These are phyloP conservation scores for Oidiodendron maius DNA, from an alignment of 495 filamentous ascomycete species.

Conservation along the genomic window DNA sequence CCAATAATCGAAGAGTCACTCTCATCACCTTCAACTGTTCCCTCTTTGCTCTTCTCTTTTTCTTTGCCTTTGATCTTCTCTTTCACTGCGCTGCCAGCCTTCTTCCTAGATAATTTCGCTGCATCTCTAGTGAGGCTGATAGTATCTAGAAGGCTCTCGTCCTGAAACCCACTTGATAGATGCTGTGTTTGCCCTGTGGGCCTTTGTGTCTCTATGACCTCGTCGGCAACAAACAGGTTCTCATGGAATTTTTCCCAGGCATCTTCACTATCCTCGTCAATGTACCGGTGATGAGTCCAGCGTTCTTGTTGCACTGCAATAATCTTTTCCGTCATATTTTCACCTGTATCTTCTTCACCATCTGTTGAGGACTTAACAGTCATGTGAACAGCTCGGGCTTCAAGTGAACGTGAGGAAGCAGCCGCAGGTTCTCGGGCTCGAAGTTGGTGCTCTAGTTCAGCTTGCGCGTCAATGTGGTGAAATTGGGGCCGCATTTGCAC, in stretches of 20 bases:
- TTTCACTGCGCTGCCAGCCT: constrained; percentile 24
- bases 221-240: constrained; percentile 45
- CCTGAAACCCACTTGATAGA: constrained; percentile 46
- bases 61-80: constrained; percentile 8
- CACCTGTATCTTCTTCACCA: constrained; percentile 40
- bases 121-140: constrained; percentile 50
- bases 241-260: constrained; percentile 54
- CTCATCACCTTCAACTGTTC: neutral
- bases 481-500: constrained; percentile 71
- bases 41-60: constrained; percentile 19
- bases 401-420: constrained; percentile 35
- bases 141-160: constrained; percentile 55
- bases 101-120: constrained; percentile 31
- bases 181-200: constrained; percentile 29
- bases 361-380: constrained; percentile 59
- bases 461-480: constrained; percentile 65
- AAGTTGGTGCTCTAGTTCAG: constrained; percentile 39
- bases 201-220: neutral
- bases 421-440: constrained; percentile 34
- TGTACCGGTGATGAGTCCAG: constrained; percentile 59
- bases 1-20: constrained; percentile 6
- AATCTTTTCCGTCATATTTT: constrained; percentile 44
- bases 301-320: constrained; percentile 58
- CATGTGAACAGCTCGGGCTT: constrained; percentile 61
- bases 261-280: constrained; percentile 61